Conservation (phyloP, 73 alveolate species). For the Tetrahymena thermophila region DNA sequence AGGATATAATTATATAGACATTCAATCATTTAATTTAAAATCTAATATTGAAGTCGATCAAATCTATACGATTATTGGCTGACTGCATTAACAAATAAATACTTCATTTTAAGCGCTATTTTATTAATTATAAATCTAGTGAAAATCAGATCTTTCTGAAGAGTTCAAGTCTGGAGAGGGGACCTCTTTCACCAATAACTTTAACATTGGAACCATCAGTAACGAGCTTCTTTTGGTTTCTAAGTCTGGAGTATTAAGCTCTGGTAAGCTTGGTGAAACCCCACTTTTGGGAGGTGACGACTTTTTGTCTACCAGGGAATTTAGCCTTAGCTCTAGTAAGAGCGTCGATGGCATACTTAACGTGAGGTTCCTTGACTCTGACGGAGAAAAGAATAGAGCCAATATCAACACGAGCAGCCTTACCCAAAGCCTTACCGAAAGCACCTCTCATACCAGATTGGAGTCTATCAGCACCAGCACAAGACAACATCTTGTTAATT, state of each 20-base stretch:
- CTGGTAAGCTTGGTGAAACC: constrained; percentile 94
- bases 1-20: not conserved
- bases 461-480: constrained; percentile 99
- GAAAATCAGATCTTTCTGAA: not conserved
- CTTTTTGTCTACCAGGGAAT: constrained; percentile 98
- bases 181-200: constrained; percentile 65
- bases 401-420: constrained; percentile 92
- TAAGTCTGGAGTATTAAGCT: constrained; percentile 74
- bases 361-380: constrained; percentile 68
- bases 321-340: constrained; percentile 92
- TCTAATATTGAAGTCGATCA: not conserved
- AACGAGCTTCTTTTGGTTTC: constrained; percentile 70
- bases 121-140: not conserved
- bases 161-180: constrained; percentile 32
- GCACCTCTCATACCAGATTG: constrained; percentile 99
- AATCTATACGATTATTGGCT: not conserved
- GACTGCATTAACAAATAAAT: not conserved
- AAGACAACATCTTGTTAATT: constrained; percentile 96
- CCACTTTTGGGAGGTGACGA: constrained; percentile 89
- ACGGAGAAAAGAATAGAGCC: constrained; percentile 75
- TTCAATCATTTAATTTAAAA: not conserved
- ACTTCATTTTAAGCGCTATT: not conserved
- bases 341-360: constrained; percentile 87
- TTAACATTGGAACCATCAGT: constrained; percentile 84
- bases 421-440: constrained; percentile 97